Evolutionary conservation across 495 filamentous ascomycete species (phyloP).

Genomic region (Penicillium cataractarum): DNA sequence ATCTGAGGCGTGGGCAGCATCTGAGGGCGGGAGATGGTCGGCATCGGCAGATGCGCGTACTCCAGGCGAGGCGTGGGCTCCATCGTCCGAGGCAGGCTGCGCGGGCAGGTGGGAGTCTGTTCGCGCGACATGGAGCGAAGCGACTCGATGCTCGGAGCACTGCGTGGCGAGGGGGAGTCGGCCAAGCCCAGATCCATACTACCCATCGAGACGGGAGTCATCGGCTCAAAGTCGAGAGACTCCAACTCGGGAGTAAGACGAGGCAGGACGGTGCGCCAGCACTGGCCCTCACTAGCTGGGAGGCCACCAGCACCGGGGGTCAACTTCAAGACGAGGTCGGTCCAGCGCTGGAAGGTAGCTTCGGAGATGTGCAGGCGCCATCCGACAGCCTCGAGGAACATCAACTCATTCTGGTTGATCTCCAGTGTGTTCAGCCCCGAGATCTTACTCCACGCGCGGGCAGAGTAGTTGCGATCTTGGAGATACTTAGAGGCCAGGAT

Average conservation of each 20-base stretch:
- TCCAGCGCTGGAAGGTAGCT: constrained; percentile 84
- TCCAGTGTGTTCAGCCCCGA: constrained; percentile 86
- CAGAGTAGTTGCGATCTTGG: constrained; percentile 97
- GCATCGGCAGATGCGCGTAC: constrained; percentile 43
- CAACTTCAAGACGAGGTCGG: constrained; percentile 84
- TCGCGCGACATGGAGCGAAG: constrained; percentile 36
- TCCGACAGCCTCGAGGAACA: constrained; percentile 84
- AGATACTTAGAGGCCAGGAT: constrained; percentile 96
- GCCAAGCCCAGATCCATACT: constrained; percentile 33
- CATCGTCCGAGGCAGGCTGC: constrained; percentile 57
- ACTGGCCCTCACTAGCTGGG: constrained; percentile 40
- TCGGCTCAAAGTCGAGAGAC: constrained; percentile 37
- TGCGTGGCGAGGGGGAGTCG: constrained; percentile 43
- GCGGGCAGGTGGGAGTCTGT: constrained; percentile 48
- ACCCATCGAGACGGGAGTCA: constrained; percentile 35
- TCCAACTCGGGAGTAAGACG: constrained; percentile 70
- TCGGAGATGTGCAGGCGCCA: constrained; percentile 96
- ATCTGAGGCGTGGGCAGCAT: constrained; percentile 78
- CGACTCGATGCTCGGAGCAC: constrained; percentile 28
- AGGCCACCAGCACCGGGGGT: constrained; percentile 60
- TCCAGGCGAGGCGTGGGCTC: constrained; percentile 55
- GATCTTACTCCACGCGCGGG: constrained; percentile 97
- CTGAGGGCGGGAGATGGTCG: constrained; percentile 59
- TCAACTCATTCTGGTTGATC: constrained; percentile 96
- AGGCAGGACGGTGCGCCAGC: constrained; percentile 80